Percentiles rank a stretch among this genome's conserved stretches.
phyloP scores from a whole-genome alignment of 2,329 filamentous ascomycete species.

The Alternaria arbusti region DNA sequence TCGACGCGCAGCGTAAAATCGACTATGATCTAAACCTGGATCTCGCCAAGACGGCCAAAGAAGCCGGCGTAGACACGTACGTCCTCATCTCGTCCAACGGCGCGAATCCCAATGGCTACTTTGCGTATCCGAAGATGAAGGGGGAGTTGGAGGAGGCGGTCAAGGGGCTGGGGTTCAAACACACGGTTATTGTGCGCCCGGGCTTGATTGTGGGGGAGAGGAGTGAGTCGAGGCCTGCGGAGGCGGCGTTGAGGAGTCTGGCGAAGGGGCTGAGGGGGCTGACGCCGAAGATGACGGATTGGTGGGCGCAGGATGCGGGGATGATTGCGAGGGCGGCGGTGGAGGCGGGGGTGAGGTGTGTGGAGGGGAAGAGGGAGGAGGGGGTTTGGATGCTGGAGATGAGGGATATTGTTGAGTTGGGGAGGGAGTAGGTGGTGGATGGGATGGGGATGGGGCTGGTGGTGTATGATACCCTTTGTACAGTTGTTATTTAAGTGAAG shows the following conservation, averaged over 20 bases:
- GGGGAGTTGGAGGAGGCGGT: conserved; percentile 83
- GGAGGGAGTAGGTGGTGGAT: conserved; percentile 48
- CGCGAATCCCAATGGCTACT: conserved; percentile 57
- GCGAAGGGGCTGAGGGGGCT: conserved; percentile 62
- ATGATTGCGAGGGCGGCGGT: conserved; percentile 74
- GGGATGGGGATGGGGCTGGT: not conserved
- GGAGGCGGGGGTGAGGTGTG: conserved; percentile 59
- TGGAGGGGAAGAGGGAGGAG: conserved; percentile 61
- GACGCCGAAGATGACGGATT: conserved; percentile 61
- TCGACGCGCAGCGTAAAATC: conserved; percentile 83
- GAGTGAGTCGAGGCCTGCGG: conserved; percentile 65
- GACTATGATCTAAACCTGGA: conserved; percentile 87
- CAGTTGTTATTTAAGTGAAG: fast-evolving
- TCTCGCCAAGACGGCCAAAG: conserved; percentile 76
- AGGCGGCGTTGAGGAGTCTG: conserved; percentile 63
- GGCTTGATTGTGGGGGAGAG: conserved; percentile 77
- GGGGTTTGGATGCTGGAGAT: conserved; percentile 67
- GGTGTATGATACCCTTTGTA: not conserved
- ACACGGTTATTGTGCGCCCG: conserved; percentile 75
- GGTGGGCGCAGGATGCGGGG: conserved; percentile 74
- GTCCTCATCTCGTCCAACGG: conserved; percentile 73
- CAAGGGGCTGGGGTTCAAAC: conserved; percentile 74
- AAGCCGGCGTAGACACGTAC: conserved; percentile 73
- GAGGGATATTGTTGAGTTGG: conserved; percentile 70
- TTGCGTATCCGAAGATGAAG: conserved; percentile 76